Base-by-base conservation (phyloP, 2,329 filamentous ascomycete species). In the Niveomyces coronatus region DNA sequence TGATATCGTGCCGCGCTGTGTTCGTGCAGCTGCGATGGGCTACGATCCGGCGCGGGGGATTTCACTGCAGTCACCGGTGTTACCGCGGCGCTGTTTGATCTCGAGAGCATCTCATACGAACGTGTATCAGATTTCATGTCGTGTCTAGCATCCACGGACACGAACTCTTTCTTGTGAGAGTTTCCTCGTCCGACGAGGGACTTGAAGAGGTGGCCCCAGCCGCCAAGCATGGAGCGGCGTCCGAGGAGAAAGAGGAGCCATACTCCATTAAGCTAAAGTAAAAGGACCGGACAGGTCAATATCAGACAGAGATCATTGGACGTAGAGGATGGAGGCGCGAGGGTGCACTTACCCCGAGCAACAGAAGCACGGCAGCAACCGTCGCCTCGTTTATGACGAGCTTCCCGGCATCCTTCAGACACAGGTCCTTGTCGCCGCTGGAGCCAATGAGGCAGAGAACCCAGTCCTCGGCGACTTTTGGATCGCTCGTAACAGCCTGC, bases 221-320 rank as follows among this genome's bases (percentile, higher is more conserved):
- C 91, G 3, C 68, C 73, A 39, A 93, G 67, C 79, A 96, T 93
- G n/a, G 83, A 81, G 57, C 75, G 78, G 37, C 88, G 81, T 26
- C 83, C 82, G 22, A 95, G 75, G 42, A 96, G 75, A 39, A 94
- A 60, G 41, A 93, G 71, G 35, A 83, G 76, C 78, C 89, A 94
- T 33, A 96, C 65, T 7, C 89, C 89, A 46, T 88, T 88, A 47
- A 86, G 69, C 79, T 85, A 47, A 14, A 37, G 14, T 9, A 5
- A 6, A n/a, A 28, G 7, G n/a, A n/a, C 4, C 11, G 3, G 7
- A 24, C 4, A 29, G 11, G 34, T 26, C 41, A 29, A 30, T 11
- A 13, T 11, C 11, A 40, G 14, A 17, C 5, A 18, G n/a, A 15
- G 10, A 7, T 17, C 13, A 18, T 6, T 5, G 9, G 4, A 20